Conservation (phyloP, 1,284 basidiomycete species). For the Clitocybe nebularis region DNA sequence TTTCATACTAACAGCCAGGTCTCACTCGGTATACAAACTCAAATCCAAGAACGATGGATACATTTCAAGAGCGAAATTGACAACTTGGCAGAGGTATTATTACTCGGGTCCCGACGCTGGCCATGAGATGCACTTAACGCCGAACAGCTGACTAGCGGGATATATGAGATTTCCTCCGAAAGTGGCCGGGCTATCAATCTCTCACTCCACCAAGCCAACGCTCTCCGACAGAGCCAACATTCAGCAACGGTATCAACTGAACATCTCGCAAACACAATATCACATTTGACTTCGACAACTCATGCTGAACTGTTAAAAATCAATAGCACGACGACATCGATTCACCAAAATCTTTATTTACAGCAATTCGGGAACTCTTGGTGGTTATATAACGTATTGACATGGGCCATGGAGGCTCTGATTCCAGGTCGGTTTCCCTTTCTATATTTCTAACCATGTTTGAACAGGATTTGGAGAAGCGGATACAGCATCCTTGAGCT, state of each 20-base stretch:
- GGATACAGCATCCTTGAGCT: slow-evolving; percentile 9
- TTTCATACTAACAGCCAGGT: slow-evolving; percentile 10
- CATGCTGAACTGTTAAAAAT: slow-evolving; percentile 41
- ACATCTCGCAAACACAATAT: slow-evolving; percentile 31
- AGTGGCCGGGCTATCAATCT: slow-evolving; percentile 20
- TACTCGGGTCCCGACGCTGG: not conserved
- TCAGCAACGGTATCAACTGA: slow-evolving; percentile 31
- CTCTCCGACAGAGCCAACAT: slow-evolving; percentile 13
- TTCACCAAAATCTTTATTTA: slow-evolving; percentile 9
- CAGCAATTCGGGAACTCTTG: slow-evolving; percentile 13
- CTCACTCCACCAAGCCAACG: slow-evolving; percentile 25
- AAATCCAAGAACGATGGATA: slow-evolving; percentile 12
- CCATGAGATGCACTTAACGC: slow-evolving; percentile 30
- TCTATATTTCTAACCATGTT: no score
- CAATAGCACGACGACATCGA: slow-evolving; percentile 33
- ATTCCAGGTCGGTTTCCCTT: slow-evolving; percentile 16
- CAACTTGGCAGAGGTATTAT: slow-evolving; percentile 13
- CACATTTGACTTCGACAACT: slow-evolving; percentile 33
- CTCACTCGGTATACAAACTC: slow-evolving; percentile 13
- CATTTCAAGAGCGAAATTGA: slow-evolving; percentile 11
- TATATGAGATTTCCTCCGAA: slow-evolving; percentile 34
- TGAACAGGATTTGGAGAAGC: slow-evolving; percentile 3
- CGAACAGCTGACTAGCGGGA: slow-evolving; percentile 15
- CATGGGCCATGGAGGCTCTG: slow-evolving; percentile 5
- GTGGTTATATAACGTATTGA: slow-evolving; percentile 30